Evolutionary conservation across 306 rosid genomes (phyloP).

Genomic region (Crataegus laevigata): DNA sequence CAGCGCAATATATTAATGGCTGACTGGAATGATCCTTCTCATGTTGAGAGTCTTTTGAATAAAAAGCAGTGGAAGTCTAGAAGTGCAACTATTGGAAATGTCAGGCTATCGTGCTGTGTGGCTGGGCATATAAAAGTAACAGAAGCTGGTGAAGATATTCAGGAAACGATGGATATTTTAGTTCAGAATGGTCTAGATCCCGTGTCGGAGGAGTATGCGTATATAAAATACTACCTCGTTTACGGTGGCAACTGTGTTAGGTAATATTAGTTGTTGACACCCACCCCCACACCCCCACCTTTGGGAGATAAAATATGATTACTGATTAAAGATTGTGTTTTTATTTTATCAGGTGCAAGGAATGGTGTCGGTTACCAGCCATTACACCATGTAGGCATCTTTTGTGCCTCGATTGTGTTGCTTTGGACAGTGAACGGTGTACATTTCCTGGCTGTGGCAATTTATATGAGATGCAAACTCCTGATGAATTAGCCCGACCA

Average conservation of each 20-base stretch:
- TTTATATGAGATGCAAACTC: slow-evolving; percentile 84
- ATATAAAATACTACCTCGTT: slow-evolving; percentile 58
- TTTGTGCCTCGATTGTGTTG: slow-evolving; percentile 87
- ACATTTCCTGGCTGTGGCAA: slow-evolving; percentile 80
- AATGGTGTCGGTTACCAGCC: slow-evolving; percentile 95
- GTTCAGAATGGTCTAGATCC: slow-evolving; percentile 66
- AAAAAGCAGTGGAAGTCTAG: slow-evolving; percentile 90
- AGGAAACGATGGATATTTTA: slow-evolving; percentile 90
- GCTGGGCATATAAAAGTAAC: slow-evolving; percentile 95
- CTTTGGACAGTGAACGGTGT: slow-evolving; percentile 69
- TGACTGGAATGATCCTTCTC: slow-evolving; percentile 97
- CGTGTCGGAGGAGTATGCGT: slow-evolving; percentile 59
- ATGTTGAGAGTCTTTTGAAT: slow-evolving; percentile 89
- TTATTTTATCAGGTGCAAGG: slow-evolving; percentile 60
- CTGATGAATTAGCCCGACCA: slow-evolving; percentile 67
- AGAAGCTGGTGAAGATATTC: slow-evolving; percentile 95
- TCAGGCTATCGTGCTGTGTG: slow-evolving; percentile 93
- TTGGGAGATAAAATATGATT: neutral
- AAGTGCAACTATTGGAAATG: slow-evolving; percentile 62
- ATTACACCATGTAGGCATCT: slow-evolving; percentile 89
- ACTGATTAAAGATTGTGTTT: slow-evolving; percentile 12
- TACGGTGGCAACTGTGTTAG: slow-evolving; percentile 75
- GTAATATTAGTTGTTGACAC: slow-evolving; percentile 34
- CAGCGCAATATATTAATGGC: slow-evolving; percentile 92
- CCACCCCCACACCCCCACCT: neutral